Base-by-base conservation (phyloP, 768 basidiomycete genomes). In the Tephrocybe sp. region DNA sequence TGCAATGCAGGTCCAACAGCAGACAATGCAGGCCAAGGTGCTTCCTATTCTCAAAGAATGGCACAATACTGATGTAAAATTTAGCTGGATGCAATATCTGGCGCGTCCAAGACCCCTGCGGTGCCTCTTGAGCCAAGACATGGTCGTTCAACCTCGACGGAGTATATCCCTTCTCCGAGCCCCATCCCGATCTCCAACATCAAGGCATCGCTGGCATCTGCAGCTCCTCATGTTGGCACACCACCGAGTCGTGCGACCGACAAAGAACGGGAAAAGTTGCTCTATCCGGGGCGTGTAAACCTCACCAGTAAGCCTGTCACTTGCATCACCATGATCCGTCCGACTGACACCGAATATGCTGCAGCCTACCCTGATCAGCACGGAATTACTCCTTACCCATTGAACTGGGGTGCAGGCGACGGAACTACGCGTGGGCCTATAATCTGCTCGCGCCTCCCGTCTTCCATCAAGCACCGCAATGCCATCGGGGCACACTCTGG, bases 401-500 rank as follows among this genome's bases (percentile, higher is more conserved):
- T 98, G 17, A 69, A 74, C 21, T 98, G 96, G 96, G 94, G 93
- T 21, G 89, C 86, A 0, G 23, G 75, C 2, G 75, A 82, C 39
- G 76, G 90, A 18, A 54, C 63, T 6, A 70, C 75, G 6, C 90
- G 94, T 18, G 96, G 96, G 0, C 93, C 95, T 2, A 77, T 98
- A 55, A 81, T 98, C 51, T 92, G 90, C 65, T 93, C 90, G 1
- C 88, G 95, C 21, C 85, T 94, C 18, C 81, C 88, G 0, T 78
- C 79, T 11, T 85, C 87, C 25, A 88, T 96, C 74, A 95, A 94
- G 71, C 80, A 85, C 47, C 86, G 96, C 40, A 98, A 98, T 68
- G 90, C 95, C 21, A 81, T 98, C 63, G 95, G 96, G 9, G 94
- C 96, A 0, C 94, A 97, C 65, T 86, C 86, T 0, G 95, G 96